phyloP scores from a whole-genome alignment of 192 early-diverging fungal genomes.

The Polychytrium aggregatum region DNA sequence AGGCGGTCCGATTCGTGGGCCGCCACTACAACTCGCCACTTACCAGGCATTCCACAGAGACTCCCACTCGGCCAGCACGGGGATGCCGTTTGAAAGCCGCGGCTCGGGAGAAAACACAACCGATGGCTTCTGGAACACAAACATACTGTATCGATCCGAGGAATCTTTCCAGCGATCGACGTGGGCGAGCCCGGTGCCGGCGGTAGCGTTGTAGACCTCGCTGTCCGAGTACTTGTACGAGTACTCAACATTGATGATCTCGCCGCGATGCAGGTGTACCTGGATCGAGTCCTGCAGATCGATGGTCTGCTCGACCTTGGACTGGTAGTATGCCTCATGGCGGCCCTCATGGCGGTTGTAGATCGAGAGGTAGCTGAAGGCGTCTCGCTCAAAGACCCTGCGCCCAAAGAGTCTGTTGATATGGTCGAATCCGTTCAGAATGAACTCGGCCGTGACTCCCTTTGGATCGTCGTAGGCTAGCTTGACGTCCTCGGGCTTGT shows the following conservation, averaged over 20 bases:
- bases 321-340: conserved; percentile 68
- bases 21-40: conserved; percentile 1
- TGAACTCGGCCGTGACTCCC: conserved; percentile 66
- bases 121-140: conserved; percentile 33
- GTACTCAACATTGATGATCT: conserved; percentile 82
- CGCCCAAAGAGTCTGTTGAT: conserved; percentile 54
- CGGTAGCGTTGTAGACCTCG: conserved; percentile 25
- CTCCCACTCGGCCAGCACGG: conserved; percentile 59
- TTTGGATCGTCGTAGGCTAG: conserved; percentile 77
- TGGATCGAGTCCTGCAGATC: background rate
- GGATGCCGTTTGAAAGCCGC: conserved; percentile 19
- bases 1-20: too few species aligned
- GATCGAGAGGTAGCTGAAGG: conserved; percentile 61
- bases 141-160: conserved; percentile 24
- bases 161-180: conserved; percentile 29
- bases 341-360: conserved; percentile 67
- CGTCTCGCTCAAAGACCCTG: conserved; percentile 42
- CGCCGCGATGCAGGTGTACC: conserved; percentile 50
- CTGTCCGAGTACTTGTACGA: conserved; percentile 67
- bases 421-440: conserved; percentile 75
- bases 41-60: conserved; percentile 69
- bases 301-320: conserved; percentile 34
- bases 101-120: conserved; percentile 6
- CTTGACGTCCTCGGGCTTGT: conserved; percentile 54
- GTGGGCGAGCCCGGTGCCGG: conserved; percentile 20